phyloP scores from a whole-genome alignment of 2,329 filamentous ascomycete species.

The Blastomyces percursus region DNA sequence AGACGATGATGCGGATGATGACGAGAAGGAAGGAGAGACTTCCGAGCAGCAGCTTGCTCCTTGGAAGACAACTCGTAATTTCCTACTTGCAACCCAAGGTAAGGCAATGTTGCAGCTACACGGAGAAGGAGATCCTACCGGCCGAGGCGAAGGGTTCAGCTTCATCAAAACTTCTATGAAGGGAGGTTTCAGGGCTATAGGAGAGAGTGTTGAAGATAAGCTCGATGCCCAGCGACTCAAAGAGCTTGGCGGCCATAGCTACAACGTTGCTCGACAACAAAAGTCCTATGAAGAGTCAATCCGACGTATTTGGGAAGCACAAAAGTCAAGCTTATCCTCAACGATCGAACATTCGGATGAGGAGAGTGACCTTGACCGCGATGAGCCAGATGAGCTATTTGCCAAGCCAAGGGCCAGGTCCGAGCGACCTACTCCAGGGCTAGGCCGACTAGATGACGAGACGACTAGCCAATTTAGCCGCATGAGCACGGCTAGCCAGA shows the following conservation, averaged over 20 bases:
- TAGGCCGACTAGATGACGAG: slow-evolving; percentile 54
- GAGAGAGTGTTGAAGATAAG: slow-evolving; percentile 78
- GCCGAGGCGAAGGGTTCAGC: slow-evolving; percentile 85
- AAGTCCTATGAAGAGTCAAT: slow-evolving; percentile 87
- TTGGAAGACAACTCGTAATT: slow-evolving; percentile 95
- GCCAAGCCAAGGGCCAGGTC: slow-evolving; percentile 53
- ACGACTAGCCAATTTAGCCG: slow-evolving; percentile 68
- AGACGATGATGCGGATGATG: slow-evolving; percentile 54
- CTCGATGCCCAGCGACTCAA: slow-evolving; percentile 64
- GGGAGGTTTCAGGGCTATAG: slow-evolving; percentile 83
- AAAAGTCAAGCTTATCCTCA: slow-evolving; percentile 67
- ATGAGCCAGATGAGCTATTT: slow-evolving; percentile 40
- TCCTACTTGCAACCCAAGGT: slow-evolving; percentile 81
- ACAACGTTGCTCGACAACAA: slow-evolving; percentile 94
- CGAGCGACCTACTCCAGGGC: slow-evolving; percentile 45
- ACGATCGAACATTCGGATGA: slow-evolving; percentile 62
- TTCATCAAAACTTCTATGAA: slow-evolving; percentile 99
- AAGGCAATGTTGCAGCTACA: slow-evolving; percentile 97
- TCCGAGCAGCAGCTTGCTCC: slow-evolving; percentile 83
- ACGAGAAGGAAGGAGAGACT: slow-evolving; percentile 60
- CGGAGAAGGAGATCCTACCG: slow-evolving; percentile 88
- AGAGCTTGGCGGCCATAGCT: slow-evolving; percentile 75
- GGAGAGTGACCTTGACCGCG: slow-evolving; percentile 51
- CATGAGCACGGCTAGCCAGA: slow-evolving; percentile 57
- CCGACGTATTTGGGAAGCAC: slow-evolving; percentile 80